Evolutionary conservation across 495 filamentous ascomycete species (phyloP).

Genomic region (Annulohypoxylon nitens): DNA sequence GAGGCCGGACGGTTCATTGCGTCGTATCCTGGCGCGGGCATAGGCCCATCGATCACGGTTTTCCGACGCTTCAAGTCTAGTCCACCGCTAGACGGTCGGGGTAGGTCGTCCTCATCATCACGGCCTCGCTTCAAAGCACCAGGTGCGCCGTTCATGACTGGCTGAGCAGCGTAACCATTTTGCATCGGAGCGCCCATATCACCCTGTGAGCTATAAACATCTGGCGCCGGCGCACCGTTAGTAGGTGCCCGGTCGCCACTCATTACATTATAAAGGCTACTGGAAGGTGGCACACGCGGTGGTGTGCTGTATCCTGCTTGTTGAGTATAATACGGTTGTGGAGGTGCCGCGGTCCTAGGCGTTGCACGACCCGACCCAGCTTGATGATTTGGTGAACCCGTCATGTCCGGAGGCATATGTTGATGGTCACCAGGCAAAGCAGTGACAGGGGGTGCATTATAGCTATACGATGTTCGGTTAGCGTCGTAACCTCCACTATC

Average conservation of each 20-base stretch:
- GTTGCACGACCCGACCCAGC: conserved; percentile 89
- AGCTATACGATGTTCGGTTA: conserved; percentile 79
- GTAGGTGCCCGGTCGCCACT: conserved; percentile 81
- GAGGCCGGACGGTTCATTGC: conserved; percentile 61
- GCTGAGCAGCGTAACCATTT: conserved; percentile 66
- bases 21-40: conserved; percentile 61
- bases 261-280: conserved; percentile 91
- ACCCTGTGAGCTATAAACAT: conserved; percentile 76
- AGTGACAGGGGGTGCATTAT: conserved; percentile 73
- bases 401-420: conserved; percentile 87
- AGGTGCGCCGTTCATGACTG: conserved; percentile 75
- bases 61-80: conserved; percentile 86
- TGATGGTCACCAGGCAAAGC: conserved; percentile 79
- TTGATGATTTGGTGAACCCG: conserved; percentile 86
- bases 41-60: conserved; percentile 71
- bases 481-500: conserved; percentile 75
- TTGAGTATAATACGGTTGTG: conserved; percentile 78
- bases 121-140: conserved; percentile 83
- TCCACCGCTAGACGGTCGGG: conserved; percentile 75
- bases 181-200: conserved; percentile 71
- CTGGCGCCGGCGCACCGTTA: conserved; percentile 72
- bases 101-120: conserved; percentile 78
- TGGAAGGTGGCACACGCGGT: conserved; percentile 76
- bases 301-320: conserved; percentile 81
- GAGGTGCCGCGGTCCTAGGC: conserved; percentile 77